Percentiles rank a stretch among this genome's conserved stretches.
phyloP scores from a whole-genome alignment of 106 monocot species.

The Allium cepa region DNA sequence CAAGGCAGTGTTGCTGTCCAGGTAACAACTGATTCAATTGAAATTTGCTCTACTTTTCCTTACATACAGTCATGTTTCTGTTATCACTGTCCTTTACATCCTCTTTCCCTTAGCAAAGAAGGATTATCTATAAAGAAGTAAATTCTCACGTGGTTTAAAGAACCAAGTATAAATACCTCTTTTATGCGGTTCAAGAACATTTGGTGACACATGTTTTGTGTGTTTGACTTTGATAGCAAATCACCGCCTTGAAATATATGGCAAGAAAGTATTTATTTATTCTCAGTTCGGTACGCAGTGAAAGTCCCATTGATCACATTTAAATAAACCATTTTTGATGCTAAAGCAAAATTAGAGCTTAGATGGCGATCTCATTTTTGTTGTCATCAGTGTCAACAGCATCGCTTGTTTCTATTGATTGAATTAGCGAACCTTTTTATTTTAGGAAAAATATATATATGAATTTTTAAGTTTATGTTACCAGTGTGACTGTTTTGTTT shows the following conservation, averaged over 20 bases:
- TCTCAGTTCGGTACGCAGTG: too few species aligned
- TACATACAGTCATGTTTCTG: too few species aligned
- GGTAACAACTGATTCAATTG: slow-evolving; percentile 25
- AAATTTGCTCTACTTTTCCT: neutral
- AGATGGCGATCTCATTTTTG: neutral
- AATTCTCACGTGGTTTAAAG: neutral
- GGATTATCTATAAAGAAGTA: neutral
- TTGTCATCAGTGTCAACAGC: neutral
- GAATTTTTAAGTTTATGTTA: neutral
- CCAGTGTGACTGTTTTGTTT: neutral
- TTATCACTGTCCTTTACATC: neutral
- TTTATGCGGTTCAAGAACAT: too few species aligned
- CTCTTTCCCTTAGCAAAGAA: neutral
- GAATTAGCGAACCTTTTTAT: neutral
- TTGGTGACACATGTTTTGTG: too few species aligned
- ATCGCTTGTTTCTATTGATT: too few species aligned
- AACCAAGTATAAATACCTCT: too few species aligned
- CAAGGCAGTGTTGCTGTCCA: slow-evolving; percentile 99
- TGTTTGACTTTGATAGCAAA: too few species aligned
- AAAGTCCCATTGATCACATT: too few species aligned
- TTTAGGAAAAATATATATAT: neutral
- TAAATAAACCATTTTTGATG: too few species aligned
- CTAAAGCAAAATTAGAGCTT: too few species aligned
- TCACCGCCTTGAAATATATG: too few species aligned
- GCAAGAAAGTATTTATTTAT: too few species aligned